Percentiles rank a stretch among this genome's conserved stretches.
Conservation (phyloP, 805 yeast genomes). For the Debaryomyces maramus region DNA sequence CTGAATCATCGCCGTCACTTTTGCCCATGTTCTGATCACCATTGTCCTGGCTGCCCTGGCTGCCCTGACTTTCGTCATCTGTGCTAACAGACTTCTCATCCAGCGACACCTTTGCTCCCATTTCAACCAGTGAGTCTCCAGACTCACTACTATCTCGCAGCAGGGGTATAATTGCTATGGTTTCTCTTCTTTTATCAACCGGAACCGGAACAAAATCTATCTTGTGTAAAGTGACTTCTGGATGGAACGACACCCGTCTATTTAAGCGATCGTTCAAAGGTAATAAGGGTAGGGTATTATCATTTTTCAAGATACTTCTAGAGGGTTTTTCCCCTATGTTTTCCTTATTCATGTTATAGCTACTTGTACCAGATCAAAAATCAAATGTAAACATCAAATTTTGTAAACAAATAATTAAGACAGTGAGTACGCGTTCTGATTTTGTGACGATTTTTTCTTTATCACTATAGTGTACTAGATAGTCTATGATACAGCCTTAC, state of each 20-base stretch:
- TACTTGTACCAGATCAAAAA: neutral
- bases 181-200: conserved; percentile 22
- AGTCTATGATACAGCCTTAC: too few relatives aligned
- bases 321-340: conserved; percentile 7
- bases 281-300: conserved; percentile 21
- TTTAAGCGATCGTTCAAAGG: conserved; percentile 13
- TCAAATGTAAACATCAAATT: too few relatives aligned
- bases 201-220: conserved; percentile 37
- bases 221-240: conserved; percentile 67
- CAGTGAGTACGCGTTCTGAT: neutral
- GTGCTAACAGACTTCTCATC: neutral
- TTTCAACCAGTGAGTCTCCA: neutral
- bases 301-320: conserved; percentile 23
- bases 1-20: conserved; percentile 23
- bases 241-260: conserved; percentile 76
- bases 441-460: too few relatives aligned
- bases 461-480: too few relatives aligned
- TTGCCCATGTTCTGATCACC: conserved; percentile 1
- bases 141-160: conserved; percentile 3
- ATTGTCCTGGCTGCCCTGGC: neutral
- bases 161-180: conserved; percentile 24
- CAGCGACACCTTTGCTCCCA: too few relatives aligned
- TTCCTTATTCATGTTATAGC: conserved; percentile 4
- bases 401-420: neutral
- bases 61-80: conserved; percentile 4